Base-by-base conservation (phyloP, 2,329 filamentous ascomycete species). In the Trichoderma brevicompactum region DNA sequence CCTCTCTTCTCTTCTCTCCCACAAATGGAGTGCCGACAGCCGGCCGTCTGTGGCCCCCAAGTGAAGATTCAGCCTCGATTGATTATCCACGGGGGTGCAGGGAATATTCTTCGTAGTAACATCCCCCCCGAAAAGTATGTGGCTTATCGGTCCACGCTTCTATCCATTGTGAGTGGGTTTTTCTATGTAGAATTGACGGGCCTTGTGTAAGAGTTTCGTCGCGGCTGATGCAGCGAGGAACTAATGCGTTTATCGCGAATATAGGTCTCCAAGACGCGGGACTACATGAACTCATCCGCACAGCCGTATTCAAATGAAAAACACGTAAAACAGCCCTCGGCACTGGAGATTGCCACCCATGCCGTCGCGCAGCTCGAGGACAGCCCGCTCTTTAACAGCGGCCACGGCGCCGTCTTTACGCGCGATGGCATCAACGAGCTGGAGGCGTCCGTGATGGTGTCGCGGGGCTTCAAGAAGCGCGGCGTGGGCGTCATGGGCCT, bases 391-490 rank as follows among this genome's bases (percentile, higher is more conserved):
- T 96, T 95, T 83, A 97, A 97, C 79, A 88, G 88, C 65, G 92
- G 88, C 7, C 89, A 88, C 71, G 94, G 94, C 61, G 91, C 92
- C 58, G 92, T 96, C 19, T 97, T 96, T 77, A 96, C 92, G 0
- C 87, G 89, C 58, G 88, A 90, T 69, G 94, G 93, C 17, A 85
- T 88, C 68, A 93, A 94, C 75, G 91, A 97, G 79, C 87, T 96
- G 67, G 93, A 97, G 78, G 91, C 92, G 1, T 91, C 88, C 8
- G 86, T 96, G 59, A 96, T 96, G 92, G 90, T 96, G 0, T 91
- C 89, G 2, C 83, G 83, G 34, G 90, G 89, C 0, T 81, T 82
- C 65, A 84, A 87, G 46, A 97, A 96, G 80, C 86, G 92, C 41
- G 92, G 88, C 15, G 90, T 92, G 0, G 92, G 91, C 3, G 87